Conservation (phyloP, 495 filamentous ascomycete genomes). For the Staphylotrichum longicolle region DNA sequence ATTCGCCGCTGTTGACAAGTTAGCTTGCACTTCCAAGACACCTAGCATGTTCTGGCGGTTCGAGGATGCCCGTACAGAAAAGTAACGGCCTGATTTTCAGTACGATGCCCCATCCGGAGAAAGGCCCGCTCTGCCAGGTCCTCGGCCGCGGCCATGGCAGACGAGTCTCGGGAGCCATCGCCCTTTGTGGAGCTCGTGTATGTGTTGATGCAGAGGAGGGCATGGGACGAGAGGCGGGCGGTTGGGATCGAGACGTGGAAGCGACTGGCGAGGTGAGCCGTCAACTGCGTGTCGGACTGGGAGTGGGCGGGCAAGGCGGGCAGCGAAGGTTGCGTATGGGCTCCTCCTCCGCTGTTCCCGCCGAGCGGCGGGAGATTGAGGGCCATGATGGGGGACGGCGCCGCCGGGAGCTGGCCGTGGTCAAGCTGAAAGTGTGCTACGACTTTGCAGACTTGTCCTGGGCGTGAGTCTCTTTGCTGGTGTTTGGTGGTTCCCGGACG, state of each 20-base stretch:
- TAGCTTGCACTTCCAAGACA: constrained; percentile 18
- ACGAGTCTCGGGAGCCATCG: constrained; percentile 84
- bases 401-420: constrained; percentile 25
- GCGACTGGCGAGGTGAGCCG: constrained; percentile 90
- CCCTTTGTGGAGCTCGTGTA: constrained; percentile 84
- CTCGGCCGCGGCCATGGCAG: constrained; percentile 82
- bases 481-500: not conserved
- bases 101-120: constrained; percentile 79
- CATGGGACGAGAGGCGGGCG: constrained; percentile 84
- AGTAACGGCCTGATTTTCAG: constrained; percentile 87
- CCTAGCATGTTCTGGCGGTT: no score
- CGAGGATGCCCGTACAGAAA: constrained; percentile 68
- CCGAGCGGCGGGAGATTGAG: constrained; percentile 44
- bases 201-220: constrained; percentile 86
- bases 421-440: constrained; percentile 4
- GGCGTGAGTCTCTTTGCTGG: not conserved
- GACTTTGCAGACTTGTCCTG: not conserved
- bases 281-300: constrained; percentile 94
- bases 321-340: constrained; percentile 86
- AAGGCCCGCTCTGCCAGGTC: constrained; percentile 83
- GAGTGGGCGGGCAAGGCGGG: constrained; percentile 84
- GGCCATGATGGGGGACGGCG: constrained; percentile 40
- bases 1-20: constrained; percentile 69
- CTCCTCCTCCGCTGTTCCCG: constrained; percentile 53
- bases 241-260: constrained; percentile 89